Evolutionary conservation across 768 basidiomycete genomes (phyloP).

Genomic region (Chlorophyllum brunneum): DNA sequence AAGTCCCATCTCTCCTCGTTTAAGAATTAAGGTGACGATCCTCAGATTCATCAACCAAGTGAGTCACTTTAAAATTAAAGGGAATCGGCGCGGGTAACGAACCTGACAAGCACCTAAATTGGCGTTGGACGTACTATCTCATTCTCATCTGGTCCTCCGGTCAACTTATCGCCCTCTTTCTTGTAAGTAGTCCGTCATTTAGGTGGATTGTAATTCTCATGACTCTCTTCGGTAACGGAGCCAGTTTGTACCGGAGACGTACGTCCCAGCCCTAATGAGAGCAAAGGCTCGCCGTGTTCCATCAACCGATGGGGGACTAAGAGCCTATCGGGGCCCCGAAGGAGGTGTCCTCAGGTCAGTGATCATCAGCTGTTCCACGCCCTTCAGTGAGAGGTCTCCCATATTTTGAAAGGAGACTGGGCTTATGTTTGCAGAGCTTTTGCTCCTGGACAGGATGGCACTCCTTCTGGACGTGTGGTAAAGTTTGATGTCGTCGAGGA

Average conservation of each 20-base stretch:
- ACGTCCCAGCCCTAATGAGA: constrained; percentile 54
- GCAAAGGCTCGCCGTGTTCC: constrained; percentile 51
- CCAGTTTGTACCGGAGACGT: constrained; percentile 73
- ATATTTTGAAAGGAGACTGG: background rate
- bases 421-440: background rate
- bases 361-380: constrained; percentile 56
- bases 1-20: constrained; percentile 16
- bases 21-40: background rate
- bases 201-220: background rate
- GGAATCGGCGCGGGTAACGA: background rate
- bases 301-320: constrained; percentile 34
- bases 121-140: constrained; percentile 79
- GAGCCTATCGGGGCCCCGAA: background rate
- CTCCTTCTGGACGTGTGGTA: constrained; percentile 5
- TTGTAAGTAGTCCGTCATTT: constrained; percentile 35
- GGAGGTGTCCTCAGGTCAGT: constrained; percentile 42
- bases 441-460: constrained; percentile 5
- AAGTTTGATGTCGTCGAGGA: background rate
- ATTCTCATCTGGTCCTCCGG: constrained; percentile 65
- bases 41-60: constrained; percentile 67
- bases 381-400: constrained; percentile 55
- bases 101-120: constrained; percentile 41
- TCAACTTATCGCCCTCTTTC: constrained; percentile 46
- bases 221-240: background rate
- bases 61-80: constrained; percentile 9